Base-by-base conservation (phyloP, 192 early-diverging fungal genomes). In the Paraglomus brasilianum region DNA sequence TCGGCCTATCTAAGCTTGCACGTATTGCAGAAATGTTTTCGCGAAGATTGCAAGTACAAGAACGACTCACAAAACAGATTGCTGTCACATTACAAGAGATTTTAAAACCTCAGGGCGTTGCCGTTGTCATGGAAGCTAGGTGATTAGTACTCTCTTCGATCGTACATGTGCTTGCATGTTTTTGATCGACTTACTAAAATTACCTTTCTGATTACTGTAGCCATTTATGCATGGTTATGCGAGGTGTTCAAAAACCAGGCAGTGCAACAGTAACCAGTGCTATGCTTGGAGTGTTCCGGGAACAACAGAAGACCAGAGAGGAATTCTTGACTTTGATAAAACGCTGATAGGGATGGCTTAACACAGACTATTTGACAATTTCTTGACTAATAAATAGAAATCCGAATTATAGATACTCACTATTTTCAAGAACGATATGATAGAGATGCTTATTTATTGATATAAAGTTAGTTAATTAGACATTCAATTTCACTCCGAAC, bases 11-110 rank as follows among this genome's bases (percentile, higher is more conserved):
- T 80, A 99, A 99, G 77, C 84, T 99, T 70, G 97, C 97, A 21
- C 89, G 97, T 24, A 92, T 99, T 69, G 95, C 97, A 17, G 97
- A 99, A 77, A 96, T 98, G 95, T 95, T 99, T 76, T 87, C 89
- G 55, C 88, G 95, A 64, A 81, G 97, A 55, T 81, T 99, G 59
- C 96, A 98, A 82, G 91, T 98, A 5, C 97, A 99, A 82, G 97
- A 99, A 72, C 88, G 97, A 11, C 79, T 99, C 63, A 99, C 97
- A 22, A 98, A 98, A 82, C 97, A 99, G 75, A 89, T 99, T 52
- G 95, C 96, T 2, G 81, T 89, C 46, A 87, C 95, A 9, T 77
- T 99, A 42, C 83, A 93, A 78, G 94, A 96, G 74, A 88, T 96
- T 21, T 79, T 99, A 7, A 85, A 97, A 76, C 95, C 97, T 22